phyloP scores from a whole-genome alignment of 345 rosid genomes.

The Euclidium syriacum region DNA sequence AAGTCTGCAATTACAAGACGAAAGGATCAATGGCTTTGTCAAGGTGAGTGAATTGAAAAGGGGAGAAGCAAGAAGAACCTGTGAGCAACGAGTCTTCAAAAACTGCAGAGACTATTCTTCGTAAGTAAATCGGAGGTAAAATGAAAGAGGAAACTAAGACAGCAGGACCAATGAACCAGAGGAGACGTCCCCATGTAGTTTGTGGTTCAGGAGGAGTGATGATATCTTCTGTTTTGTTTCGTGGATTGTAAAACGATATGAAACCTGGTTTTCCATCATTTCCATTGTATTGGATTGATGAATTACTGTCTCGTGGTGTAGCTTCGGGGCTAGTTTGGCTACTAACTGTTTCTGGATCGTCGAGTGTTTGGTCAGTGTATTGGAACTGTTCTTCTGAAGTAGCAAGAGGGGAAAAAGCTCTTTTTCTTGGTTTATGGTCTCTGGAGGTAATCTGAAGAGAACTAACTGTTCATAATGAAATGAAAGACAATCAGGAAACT shows the following conservation, averaged over 20 bases:
- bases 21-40: not conserved
- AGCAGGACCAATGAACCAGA: slow-evolving; percentile 85
- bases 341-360: slow-evolving; percentile 33
- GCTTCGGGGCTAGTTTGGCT: slow-evolving; percentile 31
- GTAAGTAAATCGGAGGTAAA: slow-evolving; percentile 77
- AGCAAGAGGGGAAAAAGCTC: slow-evolving; percentile 34
- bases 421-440: slow-evolving; percentile 32
- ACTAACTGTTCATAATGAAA: slow-evolving; percentile 32
- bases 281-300: slow-evolving; percentile 41
- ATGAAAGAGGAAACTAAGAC: slow-evolving; percentile 90
- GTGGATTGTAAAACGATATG: slow-evolving; percentile 65
- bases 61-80: slow-evolving; percentile 39
- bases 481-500: slow-evolving; percentile 11
- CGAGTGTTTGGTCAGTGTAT: slow-evolving; percentile 32
- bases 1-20: slow-evolving; percentile 59
- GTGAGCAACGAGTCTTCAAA: slow-evolving; percentile 94
- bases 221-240: slow-evolving; percentile 40
- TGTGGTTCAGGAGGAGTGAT: slow-evolving; percentile 25
- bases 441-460: slow-evolving; percentile 20
- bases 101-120: slow-evolving; percentile 66
- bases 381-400: slow-evolving; percentile 42
- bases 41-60: not conserved
- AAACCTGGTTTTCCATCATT: slow-evolving; percentile 70
- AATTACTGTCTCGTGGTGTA: slow-evolving; percentile 30
- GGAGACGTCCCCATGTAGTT: slow-evolving; percentile 45